Percentiles rank a stretch among this genome's conserved stretches.
phyloP scores from a whole-genome alignment of 352 stramenopile species.

The Globisporangium iwayamae region DNA sequence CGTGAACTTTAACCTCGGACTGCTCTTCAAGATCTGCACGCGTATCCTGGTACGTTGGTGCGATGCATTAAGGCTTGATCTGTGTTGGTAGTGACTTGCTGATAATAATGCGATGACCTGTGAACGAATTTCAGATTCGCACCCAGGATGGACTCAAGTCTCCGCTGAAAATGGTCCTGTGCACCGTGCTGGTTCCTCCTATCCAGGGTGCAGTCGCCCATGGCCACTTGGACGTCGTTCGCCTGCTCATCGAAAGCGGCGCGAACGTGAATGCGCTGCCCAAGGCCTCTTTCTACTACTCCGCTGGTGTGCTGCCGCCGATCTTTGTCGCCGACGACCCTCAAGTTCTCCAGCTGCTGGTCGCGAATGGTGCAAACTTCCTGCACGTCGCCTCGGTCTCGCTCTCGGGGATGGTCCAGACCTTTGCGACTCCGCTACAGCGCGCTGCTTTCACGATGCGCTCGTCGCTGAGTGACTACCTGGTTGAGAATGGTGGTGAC shows the following conservation, averaged over 20 bases:
- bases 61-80: not conserved
- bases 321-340: constrained; percentile 78
- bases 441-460: constrained; percentile 64
- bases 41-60: constrained; percentile 43
- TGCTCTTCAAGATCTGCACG: constrained; percentile 69
- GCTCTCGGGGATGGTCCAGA: constrained; percentile 38
- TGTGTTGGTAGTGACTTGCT: not conserved
- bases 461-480: constrained; percentile 54
- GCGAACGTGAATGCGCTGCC: constrained; percentile 62
- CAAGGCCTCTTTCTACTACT: constrained; percentile 66
- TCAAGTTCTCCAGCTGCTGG: constrained; percentile 60
- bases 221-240: constrained; percentile 61
- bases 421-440: constrained; percentile 50
- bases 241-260: constrained; percentile 46
- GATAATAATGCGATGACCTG: constrained; percentile 1
- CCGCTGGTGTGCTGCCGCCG: constrained; percentile 45
- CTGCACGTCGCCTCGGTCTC: constrained; percentile 51
- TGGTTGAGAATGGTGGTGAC: constrained; percentile 65
- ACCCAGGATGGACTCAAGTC: constrained; percentile 60
- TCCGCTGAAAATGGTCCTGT: constrained; percentile 43
- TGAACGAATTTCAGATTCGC: constrained; percentile 26
- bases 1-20: constrained; percentile 74
- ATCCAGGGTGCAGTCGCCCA: constrained; percentile 64
- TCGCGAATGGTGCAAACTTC: constrained; percentile 63
- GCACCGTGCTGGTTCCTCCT: constrained; percentile 62